Conservation (phyloP, 2,329 filamentous ascomycete species). For the Microdochium trichocladiopsis region DNA sequence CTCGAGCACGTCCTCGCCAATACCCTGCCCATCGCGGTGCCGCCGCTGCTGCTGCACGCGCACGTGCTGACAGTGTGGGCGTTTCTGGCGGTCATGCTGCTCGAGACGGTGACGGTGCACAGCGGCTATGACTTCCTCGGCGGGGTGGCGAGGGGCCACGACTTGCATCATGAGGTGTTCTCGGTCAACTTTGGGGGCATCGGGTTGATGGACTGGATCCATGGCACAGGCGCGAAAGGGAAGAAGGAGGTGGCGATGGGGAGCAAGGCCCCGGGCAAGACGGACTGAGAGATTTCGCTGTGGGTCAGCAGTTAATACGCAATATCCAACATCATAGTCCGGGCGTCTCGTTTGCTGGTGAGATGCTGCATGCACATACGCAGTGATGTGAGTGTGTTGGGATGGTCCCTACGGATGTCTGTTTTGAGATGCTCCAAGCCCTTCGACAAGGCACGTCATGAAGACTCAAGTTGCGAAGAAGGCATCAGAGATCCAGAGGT, state of each 20-base stretch:
- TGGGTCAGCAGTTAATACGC: too few species aligned
- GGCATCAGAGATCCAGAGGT: neutral
- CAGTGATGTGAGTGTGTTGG: too few species aligned
- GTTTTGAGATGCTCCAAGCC: too few species aligned
- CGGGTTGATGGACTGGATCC: constrained; percentile 46
- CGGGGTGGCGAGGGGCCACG: constrained; percentile 41
- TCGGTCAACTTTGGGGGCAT: constrained; percentile 45
- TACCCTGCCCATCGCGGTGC: constrained; percentile 41
- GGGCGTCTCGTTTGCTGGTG: too few species aligned
- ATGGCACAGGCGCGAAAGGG: constrained; percentile 30
- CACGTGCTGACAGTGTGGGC: constrained; percentile 47
- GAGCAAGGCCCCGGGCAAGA: neutral
- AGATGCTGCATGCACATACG: too few species aligned
- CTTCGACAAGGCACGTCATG: too few species aligned
- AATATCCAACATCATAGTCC: too few species aligned
- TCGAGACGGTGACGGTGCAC: constrained; percentile 47
- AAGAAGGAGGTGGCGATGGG: constrained; percentile 8
- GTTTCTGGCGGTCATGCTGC: constrained; percentile 38
- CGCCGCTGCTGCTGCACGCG: constrained; percentile 33
- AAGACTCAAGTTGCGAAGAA: too few species aligned
- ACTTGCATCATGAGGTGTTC: constrained; percentile 51
- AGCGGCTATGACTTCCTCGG: constrained; percentile 49
- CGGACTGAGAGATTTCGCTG: neutral
- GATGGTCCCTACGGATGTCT: too few species aligned
- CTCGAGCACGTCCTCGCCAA: constrained; percentile 50